These are phyloP conservation scores for Galerina sulciceps DNA, from an alignment of 768 basidiomycete species.

Conservation along the genomic window DNA sequence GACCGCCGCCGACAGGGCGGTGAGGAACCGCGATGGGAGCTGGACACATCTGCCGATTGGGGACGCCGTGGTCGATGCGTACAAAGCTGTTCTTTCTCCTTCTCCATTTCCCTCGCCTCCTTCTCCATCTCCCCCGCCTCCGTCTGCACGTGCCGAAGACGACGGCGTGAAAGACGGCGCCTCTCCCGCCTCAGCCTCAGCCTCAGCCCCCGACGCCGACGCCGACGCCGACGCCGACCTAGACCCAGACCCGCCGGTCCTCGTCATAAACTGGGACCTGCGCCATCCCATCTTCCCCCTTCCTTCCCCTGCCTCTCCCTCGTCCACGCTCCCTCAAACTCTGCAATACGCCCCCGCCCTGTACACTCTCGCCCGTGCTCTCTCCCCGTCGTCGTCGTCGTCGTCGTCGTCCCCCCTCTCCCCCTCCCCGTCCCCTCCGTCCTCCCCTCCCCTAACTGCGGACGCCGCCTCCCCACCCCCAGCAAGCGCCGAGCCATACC, in stretches of 20 bases:
- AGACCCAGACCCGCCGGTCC: conserved; percentile 38
- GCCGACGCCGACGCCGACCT: background rate
- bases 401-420: too few species aligned
- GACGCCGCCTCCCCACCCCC: too few species aligned
- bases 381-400: too few species aligned
- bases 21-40: conserved; percentile 8
- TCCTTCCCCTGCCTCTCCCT: background rate
- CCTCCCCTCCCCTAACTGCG: too few species aligned
- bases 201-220: background rate
- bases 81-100: conserved; percentile 12
- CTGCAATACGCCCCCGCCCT: conserved; percentile 51
- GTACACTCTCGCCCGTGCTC: conserved; percentile 29
- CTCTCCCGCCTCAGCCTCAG: too few species aligned
- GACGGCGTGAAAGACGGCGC: too few species aligned
- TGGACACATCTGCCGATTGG: conserved; percentile 12
- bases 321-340: background rate
- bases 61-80: conserved; percentile 17
- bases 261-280: conserved; percentile 58
- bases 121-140: too few species aligned
- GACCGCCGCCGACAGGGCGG: conserved; percentile 5
- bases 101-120: too few species aligned
- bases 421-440: too few species aligned
- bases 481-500: conserved; percentile 43
- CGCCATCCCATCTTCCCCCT: conserved; percentile 47
- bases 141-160: background rate